Percentiles rank a stretch among this genome's conserved stretches.
Conservation (phyloP, 2,329 filamentous ascomycete genomes). For the Plenodomus biglobosus region DNA sequence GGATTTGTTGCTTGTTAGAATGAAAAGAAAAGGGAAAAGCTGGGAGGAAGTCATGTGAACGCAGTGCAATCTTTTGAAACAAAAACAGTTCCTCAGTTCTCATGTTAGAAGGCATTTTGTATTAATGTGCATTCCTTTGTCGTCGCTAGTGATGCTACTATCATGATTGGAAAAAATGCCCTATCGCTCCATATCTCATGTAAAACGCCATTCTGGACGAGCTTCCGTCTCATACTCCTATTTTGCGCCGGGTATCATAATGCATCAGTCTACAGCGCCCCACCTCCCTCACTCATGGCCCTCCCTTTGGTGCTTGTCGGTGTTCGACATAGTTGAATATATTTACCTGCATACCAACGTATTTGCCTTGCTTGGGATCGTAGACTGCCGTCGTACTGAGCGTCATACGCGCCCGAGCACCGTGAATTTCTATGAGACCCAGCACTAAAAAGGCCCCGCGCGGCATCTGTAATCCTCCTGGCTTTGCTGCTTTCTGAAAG, state of each 20-base stretch:
- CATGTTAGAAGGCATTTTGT: no score
- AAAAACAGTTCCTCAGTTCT: no score
- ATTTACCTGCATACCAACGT: conserved; percentile 31
- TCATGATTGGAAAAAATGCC: no score
- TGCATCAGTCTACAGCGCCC: background rate
- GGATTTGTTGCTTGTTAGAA: no score
- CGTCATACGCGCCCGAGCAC: conserved; percentile 45
- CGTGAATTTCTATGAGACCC: conserved; percentile 52
- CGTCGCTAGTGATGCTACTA: no score
- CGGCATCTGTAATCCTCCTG: conserved; percentile 37
- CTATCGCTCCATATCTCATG: no score
- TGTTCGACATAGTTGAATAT: conserved; percentile 32
- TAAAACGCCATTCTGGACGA: conserved; percentile 5
- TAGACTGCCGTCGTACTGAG: conserved; percentile 51
- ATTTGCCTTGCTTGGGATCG: conserved; percentile 48
- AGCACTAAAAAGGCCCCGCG: conserved; percentile 50
- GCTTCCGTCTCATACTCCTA: conserved; percentile 5
- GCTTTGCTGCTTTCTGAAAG: conserved; percentile 24
- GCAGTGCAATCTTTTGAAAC: no score
- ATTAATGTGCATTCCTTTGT: no score
- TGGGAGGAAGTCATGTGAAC: no score
- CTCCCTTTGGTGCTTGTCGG: conserved; percentile 45
- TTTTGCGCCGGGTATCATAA: conserved; percentile 9
- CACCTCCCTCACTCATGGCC: conserved; percentile 12
- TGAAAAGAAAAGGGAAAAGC: no score